These are phyloP conservation scores for Wickerhamiella allomyrinae DNA, from an alignment of 805 yeast species.

Conservation along the genomic window DNA sequence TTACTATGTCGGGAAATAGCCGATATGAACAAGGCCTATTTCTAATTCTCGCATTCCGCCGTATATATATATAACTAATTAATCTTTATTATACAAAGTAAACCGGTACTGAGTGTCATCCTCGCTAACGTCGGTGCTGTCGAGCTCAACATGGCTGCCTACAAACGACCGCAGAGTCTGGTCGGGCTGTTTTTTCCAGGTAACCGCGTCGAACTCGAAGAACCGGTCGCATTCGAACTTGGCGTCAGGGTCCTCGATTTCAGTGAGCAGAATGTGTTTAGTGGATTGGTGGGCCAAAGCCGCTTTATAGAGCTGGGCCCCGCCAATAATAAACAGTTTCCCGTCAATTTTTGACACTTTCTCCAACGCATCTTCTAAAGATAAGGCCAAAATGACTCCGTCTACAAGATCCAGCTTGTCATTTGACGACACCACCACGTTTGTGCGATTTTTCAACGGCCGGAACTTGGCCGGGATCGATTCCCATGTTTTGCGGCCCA, in stretches of 20 bases:
- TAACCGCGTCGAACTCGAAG: constrained; percentile 27
- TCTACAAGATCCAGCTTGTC: constrained; percentile 12
- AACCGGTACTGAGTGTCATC: constrained; percentile 43
- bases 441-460: constrained; percentile 63
- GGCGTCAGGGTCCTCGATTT: constrained; percentile 31
- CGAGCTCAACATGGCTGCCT: constrained; percentile 23
- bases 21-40: constrained; percentile 41
- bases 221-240: constrained; percentile 56
- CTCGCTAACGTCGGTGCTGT: constrained; percentile 23
- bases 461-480: constrained; percentile 75
- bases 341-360: constrained; percentile 23
- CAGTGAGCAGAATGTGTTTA: constrained; percentile 53
- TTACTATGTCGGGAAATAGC: constrained; percentile 72
- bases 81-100: constrained; percentile 30
- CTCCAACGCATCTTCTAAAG: constrained; percentile 32
- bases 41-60: not conserved
- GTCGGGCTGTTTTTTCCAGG: constrained; percentile 23
- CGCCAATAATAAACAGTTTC: constrained; percentile 76
- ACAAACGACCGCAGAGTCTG: constrained; percentile 28
- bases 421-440: constrained; percentile 57
- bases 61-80: not conserved
- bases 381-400: constrained; percentile 27
- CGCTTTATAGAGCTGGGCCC: constrained; percentile 69
- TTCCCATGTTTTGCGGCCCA: constrained; percentile 96
- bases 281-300: constrained; percentile 33